Conservation (phyloP, 2,329 filamentous ascomycete genomes). For the Colletotrichum lentis region DNA sequence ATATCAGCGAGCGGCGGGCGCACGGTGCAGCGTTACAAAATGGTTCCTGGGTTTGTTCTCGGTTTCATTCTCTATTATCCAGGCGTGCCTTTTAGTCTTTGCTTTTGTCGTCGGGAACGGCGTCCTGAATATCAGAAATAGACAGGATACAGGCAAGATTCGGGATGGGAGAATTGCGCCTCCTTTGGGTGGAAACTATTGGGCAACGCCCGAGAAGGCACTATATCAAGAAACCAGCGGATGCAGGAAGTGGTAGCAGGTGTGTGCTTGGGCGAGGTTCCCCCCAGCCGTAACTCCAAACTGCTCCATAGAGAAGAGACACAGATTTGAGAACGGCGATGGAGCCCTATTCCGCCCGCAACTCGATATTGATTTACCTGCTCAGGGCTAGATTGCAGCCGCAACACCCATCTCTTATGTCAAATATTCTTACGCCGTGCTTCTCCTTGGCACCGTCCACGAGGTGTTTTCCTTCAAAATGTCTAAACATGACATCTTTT, state of each 20-base stretch:
- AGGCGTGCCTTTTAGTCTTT: neutral
- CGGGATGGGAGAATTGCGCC: neutral
- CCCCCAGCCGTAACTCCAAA: neutral
- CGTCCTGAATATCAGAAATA: neutral
- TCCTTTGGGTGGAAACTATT: too few species aligned
- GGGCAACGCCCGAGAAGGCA: neutral
- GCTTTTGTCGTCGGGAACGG: neutral
- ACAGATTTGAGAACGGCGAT: neutral
- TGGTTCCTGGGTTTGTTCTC: neutral
- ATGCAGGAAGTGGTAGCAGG: neutral
- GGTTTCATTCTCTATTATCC: neutral
- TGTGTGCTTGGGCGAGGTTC: neutral
- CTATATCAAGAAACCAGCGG: neutral
- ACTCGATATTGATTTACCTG: too few species aligned
- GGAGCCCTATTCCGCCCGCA: too few species aligned
- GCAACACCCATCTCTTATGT: too few species aligned
- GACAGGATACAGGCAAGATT: neutral
- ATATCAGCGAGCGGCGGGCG: conserved; percentile 7
- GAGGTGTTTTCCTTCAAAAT: too few species aligned
- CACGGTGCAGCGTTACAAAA: conserved; percentile 3
- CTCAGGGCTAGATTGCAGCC: too few species aligned
- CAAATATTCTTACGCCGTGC: too few species aligned
- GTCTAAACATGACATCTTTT: too few species aligned
- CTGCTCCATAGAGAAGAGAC: neutral
- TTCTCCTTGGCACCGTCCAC: too few species aligned